phyloP scores from a whole-genome alignment of 176 grass and related monocot species.

The Echinochloa phyllopogon region DNA sequence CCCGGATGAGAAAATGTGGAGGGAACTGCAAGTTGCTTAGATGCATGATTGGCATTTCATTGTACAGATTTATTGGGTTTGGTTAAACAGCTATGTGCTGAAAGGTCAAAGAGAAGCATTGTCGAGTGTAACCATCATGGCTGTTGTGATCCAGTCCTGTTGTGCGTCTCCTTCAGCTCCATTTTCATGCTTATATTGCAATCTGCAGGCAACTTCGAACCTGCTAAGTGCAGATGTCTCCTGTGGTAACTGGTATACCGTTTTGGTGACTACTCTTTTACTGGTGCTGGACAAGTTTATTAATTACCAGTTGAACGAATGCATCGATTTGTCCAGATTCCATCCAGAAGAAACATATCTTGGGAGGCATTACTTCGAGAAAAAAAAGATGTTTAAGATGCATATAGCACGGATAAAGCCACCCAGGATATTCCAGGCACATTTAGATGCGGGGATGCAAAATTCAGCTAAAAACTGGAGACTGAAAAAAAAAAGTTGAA shows the following conservation, averaged over 20 bases:
- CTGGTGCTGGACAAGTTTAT: neutral
- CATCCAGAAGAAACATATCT: no score
- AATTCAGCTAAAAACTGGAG: no score
- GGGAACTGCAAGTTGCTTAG: conserved; percentile 34
- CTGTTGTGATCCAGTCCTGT: neutral
- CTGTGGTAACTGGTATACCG: neutral
- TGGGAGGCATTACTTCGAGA: no score
- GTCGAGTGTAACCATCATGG: neutral
- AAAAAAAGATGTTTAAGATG: no score
- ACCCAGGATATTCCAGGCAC: neutral
- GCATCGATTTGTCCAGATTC: no score
- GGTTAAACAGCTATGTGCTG: neutral
- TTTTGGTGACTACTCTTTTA: neutral
- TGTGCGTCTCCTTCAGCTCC: neutral
- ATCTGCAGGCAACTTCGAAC: neutral
- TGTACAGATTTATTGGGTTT: neutral
- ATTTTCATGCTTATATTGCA: neutral
- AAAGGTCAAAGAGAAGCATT: no score
- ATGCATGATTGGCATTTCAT: neutral
- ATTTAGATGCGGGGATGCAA: no score
- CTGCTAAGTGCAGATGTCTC: neutral
- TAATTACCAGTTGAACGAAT: no score
- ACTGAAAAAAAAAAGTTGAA: no score
- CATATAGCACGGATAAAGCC: no score
- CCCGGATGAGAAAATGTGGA: conserved; percentile 72